These are phyloP conservation scores for Prunus armeniaca DNA, from an alignment of 306 rosid genomes.

Conservation along the genomic window DNA sequence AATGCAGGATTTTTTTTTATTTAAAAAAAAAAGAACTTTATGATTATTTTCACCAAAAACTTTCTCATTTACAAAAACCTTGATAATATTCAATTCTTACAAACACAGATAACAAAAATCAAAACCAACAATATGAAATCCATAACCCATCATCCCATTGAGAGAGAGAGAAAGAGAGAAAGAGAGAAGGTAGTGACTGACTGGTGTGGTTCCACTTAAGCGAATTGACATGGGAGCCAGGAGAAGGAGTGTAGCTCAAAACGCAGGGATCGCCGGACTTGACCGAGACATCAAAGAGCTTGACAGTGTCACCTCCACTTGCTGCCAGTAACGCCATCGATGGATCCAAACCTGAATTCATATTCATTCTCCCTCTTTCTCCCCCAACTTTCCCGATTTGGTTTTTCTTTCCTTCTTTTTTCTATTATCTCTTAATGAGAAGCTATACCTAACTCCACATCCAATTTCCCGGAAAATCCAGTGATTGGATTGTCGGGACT, in stretches of 20 bases:
- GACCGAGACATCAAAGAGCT: slow-evolving; percentile 81
- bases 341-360: slow-evolving; percentile 52
- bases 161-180: background rate
- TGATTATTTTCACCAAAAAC: background rate
- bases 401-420: background rate
- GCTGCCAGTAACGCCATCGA: slow-evolving; percentile 77
- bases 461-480: slow-evolving; percentile 16
- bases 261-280: slow-evolving; percentile 86
- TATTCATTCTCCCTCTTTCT: slow-evolving; percentile 21
- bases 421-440: background rate
- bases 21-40: background rate
- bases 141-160: background rate
- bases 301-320: slow-evolving; percentile 90
- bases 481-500: background rate
- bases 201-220: slow-evolving; percentile 98
- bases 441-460: slow-evolving; percentile 1
- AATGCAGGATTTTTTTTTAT: background rate
- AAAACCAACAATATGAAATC: background rate
- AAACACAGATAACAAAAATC: background rate
- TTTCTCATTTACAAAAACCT: background rate
- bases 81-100: background rate
- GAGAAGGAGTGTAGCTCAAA: slow-evolving; percentile 81
- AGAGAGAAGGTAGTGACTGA: slow-evolving; percentile 35
- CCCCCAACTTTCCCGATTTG: slow-evolving; percentile 1
- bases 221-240: slow-evolving; percentile 76